Evolutionary conservation across 2,329 filamentous ascomycete genomes (phyloP).

Genomic region (Penicillium frequentans): DNA sequence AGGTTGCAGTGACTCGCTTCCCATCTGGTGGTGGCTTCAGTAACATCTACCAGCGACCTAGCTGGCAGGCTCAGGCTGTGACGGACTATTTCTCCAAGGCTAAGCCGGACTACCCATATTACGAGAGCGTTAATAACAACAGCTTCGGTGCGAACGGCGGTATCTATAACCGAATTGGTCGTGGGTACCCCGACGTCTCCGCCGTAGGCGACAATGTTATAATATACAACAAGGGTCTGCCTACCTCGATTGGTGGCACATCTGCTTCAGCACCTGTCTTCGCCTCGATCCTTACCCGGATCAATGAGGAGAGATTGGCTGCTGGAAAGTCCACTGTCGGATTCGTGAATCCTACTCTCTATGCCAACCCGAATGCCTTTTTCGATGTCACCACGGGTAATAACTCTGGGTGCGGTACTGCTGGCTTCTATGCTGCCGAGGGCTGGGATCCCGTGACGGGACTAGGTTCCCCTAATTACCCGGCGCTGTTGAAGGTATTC

Average conservation of each 20-base stretch:
- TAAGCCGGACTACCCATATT: constrained; percentile 29
- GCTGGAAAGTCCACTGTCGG: constrained; percentile 53
- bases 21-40: constrained; percentile 45
- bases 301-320: constrained; percentile 56
- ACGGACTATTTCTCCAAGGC: constrained; percentile 33
- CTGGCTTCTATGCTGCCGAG: constrained; percentile 26
- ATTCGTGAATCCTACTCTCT: constrained; percentile 52
- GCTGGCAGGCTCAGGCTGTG: constrained; percentile 42
- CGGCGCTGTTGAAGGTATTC: constrained; percentile 33
- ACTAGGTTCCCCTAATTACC: constrained; percentile 35
- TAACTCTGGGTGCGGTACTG: constrained; percentile 32
- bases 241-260: constrained; percentile 29
- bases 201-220: constrained; percentile 39
- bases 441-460: constrained; percentile 39
- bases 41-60: constrained; percentile 41
- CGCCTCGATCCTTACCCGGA: constrained; percentile 55
- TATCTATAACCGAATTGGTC: constrained; percentile 37
- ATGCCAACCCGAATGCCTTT: constrained; percentile 32
- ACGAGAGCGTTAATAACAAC: constrained; percentile 32
- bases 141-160: constrained; percentile 28
- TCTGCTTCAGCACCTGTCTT: constrained; percentile 56
- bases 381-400: constrained; percentile 32
- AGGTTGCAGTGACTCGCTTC: constrained; percentile 40
- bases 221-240: constrained; percentile 26
- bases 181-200: constrained; percentile 38